Evolutionary conservation across 2,329 filamentous ascomycete genomes (phyloP), one percentile per base, ranked within the genome.

Genomic region (Fusarium cyanostomum): DNA sequence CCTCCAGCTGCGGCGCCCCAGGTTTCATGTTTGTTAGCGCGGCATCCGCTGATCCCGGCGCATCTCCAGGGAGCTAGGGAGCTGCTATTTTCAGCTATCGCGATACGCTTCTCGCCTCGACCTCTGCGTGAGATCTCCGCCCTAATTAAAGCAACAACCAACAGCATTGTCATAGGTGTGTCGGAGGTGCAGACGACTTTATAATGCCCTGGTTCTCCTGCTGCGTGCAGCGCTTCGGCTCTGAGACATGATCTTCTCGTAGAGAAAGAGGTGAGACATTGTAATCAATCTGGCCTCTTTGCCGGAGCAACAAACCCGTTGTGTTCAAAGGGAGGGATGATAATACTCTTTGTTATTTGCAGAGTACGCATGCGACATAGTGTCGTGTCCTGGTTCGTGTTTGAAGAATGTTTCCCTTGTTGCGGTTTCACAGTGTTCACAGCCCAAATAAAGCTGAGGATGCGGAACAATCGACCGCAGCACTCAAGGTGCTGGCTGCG

Each of bases 1-100:
- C 21, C 54, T 59, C 45, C 48, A 56, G 55, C 62, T 59, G 61
- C 56, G 51, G 62, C 64, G 53, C 67, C 59, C 53, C 52, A 8
- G 45, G 64, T 68, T 68, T 68, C 66, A 69, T 52, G 52, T 56
- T 43, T 67, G 15, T 41, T 64, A 56, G 56, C 63, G 56, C 60
- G 60, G 21, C 21, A 21, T 21, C 21, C 21, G 6, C 21, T 21
- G 21, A 21, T 21, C 21, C 21, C 21, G 6, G 21, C 6, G 21
- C 21, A 21, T 21, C 21, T 21, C 6, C n/a, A n/a, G n/a, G n/a
- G n/a, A n/a, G n/a, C n/a, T n/a, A n/a, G 21, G 21, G 4, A 21
- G 21, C 21, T 52, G 37, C 60, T 61, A 64, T 64, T 65, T 64
- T 53, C 51, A 56, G 59, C 35, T 9, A 15, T 56, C 44, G 56